A percentile compares a stretch with the other conserved stretches of the same genome.
Conservation (phyloP, 140 eudicot species). For the Stevia rebaudiana region DNA sequence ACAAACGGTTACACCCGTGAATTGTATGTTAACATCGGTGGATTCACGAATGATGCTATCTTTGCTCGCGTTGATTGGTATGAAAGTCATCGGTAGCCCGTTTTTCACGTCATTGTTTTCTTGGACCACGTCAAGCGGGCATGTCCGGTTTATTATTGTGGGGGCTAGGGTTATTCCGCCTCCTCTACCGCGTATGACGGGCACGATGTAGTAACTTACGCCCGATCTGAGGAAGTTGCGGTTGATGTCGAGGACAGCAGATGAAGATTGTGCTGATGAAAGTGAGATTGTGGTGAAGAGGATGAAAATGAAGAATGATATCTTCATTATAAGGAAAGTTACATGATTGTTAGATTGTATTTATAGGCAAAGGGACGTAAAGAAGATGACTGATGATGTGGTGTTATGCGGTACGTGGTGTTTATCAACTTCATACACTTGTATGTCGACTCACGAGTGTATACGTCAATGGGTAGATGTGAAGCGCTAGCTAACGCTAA, state of each 20-base stretch:
- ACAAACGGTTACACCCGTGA: slow-evolving; percentile 20
- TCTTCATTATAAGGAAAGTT: slow-evolving; percentile 14
- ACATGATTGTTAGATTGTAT: neutral
- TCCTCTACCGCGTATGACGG: slow-evolving; percentile 17
- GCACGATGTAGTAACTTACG: slow-evolving; percentile 25
- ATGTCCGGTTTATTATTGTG: slow-evolving; percentile 17
- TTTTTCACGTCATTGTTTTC: slow-evolving; percentile 15
- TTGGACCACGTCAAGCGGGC: slow-evolving; percentile 29
- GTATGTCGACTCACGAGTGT: neutral
- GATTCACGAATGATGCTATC: slow-evolving; percentile 26
- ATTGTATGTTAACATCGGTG: slow-evolving; percentile 37
- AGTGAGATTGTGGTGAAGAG: slow-evolving; percentile 6
- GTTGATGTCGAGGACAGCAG: slow-evolving; percentile 17
- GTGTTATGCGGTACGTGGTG: slow-evolving; percentile 15
- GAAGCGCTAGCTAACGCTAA: neutral
- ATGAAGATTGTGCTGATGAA: slow-evolving; percentile 5
- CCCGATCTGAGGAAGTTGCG: slow-evolving; percentile 1
- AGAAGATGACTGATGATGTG: neutral
- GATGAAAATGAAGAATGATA: slow-evolving; percentile 9
- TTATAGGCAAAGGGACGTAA: slow-evolving; percentile 2
- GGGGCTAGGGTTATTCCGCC: slow-evolving; percentile 24
- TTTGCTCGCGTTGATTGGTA: slow-evolving; percentile 21
- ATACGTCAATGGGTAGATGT: neutral
- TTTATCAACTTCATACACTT: neutral
- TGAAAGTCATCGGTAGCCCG: slow-evolving; percentile 26